Percentiles rank a stretch among this genome's conserved stretches.
Evolutionary conservation across 768 basidiomycete genomes (phyloP).

Genomic region (Bullera alba): DNA sequence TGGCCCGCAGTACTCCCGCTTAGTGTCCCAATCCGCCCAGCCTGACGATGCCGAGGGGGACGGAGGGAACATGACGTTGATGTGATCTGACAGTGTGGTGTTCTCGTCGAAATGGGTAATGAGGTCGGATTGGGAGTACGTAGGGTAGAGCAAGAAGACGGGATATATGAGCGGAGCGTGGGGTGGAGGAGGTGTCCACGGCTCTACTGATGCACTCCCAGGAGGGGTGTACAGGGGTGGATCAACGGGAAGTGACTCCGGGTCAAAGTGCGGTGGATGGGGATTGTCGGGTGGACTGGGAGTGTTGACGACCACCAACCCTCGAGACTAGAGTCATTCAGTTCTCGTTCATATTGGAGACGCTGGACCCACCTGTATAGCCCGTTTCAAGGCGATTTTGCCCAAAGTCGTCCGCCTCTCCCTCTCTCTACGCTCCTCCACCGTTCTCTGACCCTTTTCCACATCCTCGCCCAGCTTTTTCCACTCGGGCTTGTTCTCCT

Average conservation of each 20-base stretch:
- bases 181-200: constrained; percentile 52
- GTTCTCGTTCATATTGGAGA: constrained; percentile 1
- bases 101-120: constrained; percentile 79
- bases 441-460: constrained; percentile 23
- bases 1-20: constrained; percentile 58
- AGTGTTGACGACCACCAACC: constrained; percentile 45
- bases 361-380: constrained; percentile 56
- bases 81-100: constrained; percentile 65
- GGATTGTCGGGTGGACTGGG: constrained; percentile 45
- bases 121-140: constrained; percentile 79
- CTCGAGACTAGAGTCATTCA: constrained; percentile 57
- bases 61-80: constrained; percentile 71
- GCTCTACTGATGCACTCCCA: constrained; percentile 30
- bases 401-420: constrained; percentile 50
- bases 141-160: constrained; percentile 88
- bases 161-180: constrained; percentile 65
- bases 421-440: constrained; percentile 42
- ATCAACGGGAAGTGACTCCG: constrained; percentile 12
- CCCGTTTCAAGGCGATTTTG: constrained; percentile 54
- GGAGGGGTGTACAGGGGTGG: constrained; percentile 13
- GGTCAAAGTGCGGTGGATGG: constrained; percentile 41
- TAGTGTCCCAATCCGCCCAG: constrained; percentile 68
- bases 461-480: constrained; percentile 48
- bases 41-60: not conserved
- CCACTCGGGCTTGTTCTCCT: constrained; percentile 50